A percentile compares a stretch with the other conserved stretches of the same genome.
Evolutionary conservation across 352 stramenopile genomes (phyloP).

Genomic region (Phytophthora constricta): DNA sequence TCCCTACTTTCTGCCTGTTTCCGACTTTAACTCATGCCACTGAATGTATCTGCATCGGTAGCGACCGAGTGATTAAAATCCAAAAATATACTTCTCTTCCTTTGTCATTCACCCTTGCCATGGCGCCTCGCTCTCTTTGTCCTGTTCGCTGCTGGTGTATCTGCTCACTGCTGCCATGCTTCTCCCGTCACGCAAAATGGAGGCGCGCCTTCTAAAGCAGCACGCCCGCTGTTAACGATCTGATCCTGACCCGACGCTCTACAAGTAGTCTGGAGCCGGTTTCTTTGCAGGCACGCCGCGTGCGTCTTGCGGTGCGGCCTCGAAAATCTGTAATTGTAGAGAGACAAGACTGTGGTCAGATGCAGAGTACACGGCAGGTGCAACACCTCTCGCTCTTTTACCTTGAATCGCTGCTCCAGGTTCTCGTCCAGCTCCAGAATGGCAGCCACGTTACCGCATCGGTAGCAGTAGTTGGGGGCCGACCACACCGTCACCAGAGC

Average conservation of each 20-base stretch:
- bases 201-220: slow-evolving; percentile 45
- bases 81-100: slow-evolving; percentile 39
- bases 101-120: slow-evolving; percentile 7
- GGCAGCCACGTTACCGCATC: slow-evolving; percentile 98
- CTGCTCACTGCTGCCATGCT: slow-evolving; percentile 28
- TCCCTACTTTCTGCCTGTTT: too few relatives aligned
- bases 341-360: slow-evolving; percentile 21
- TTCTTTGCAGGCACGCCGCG: slow-evolving; percentile 98
- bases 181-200: slow-evolving; percentile 28
- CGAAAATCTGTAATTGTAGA: slow-evolving; percentile 92
- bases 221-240: slow-evolving; percentile 38
- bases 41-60: background rate
- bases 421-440: slow-evolving; percentile 99
- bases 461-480: slow-evolving; percentile 99
- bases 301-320: slow-evolving; percentile 97
- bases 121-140: slow-evolving; percentile 9
- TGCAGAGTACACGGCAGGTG: too few relatives aligned
- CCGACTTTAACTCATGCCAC: too few relatives aligned
- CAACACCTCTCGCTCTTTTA: too few relatives aligned
- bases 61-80: slow-evolving; percentile 22
- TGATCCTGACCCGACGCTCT: slow-evolving; percentile 39
- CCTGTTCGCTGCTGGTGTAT: slow-evolving; percentile 12
- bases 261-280: slow-evolving; percentile 99
- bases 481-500: slow-evolving; percentile 98
- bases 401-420: slow-evolving; percentile 89